phyloP scores from a whole-genome alignment of 2,329 filamentous ascomycete species.

The Verticillium tricorpus region DNA sequence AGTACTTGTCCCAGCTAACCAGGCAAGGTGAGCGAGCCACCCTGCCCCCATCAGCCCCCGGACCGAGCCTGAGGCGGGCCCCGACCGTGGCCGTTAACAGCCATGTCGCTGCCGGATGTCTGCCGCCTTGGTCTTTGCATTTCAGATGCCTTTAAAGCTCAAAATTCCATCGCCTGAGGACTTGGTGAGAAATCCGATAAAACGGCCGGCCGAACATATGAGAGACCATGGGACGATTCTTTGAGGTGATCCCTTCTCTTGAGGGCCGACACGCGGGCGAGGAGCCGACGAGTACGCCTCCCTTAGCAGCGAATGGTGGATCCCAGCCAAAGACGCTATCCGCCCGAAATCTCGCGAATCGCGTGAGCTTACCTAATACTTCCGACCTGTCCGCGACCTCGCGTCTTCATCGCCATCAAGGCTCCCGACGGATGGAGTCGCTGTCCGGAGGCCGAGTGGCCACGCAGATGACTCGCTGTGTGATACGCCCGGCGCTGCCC shows the following conservation, averaged over 20 bases:
- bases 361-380: background rate
- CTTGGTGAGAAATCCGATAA: background rate
- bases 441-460: background rate
- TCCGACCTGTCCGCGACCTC: background rate
- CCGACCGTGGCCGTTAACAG: background rate
- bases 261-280: background rate
- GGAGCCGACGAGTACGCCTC: background rate
- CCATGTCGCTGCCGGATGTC: background rate
- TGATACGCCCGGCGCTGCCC: background rate
- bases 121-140: background rate
- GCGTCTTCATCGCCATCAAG: background rate
- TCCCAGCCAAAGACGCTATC: background rate
- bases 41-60: background rate
- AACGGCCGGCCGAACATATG: background rate
- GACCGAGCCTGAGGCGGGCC: background rate
- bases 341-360: background rate
- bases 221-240: background rate
- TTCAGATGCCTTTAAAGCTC: background rate
- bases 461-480: background rate
- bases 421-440: background rate
- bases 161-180: background rate
- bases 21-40: background rate
- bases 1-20: background rate
- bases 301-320: background rate
- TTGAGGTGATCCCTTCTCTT: background rate